phyloP scores from a whole-genome alignment of 257 asterid species.

The Pogostemon cablin region DNA sequence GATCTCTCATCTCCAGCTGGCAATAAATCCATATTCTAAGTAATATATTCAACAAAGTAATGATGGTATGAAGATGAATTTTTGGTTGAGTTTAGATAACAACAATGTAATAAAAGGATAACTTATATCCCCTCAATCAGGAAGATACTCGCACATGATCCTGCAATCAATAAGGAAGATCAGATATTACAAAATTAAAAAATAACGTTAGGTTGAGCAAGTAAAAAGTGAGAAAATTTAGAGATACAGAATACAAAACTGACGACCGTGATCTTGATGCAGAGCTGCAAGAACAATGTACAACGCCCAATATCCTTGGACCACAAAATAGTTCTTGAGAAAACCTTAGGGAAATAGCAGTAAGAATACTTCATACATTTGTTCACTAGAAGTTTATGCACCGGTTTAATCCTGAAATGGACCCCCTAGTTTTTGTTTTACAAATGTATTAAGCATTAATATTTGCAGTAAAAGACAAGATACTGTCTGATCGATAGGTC shows the following conservation, averaged over 20 bases:
- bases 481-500: background rate
- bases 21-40: background rate
- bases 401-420: background rate
- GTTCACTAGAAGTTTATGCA: background rate
- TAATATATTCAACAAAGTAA: background rate
- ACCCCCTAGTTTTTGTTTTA: background rate
- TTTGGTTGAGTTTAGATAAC: background rate
- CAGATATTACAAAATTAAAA: background rate
- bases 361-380: constrained; percentile 1
- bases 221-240: background rate
- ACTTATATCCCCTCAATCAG: background rate
- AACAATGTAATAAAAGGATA: background rate
- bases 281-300: constrained; percentile 2
- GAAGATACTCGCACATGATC: constrained; percentile 15
- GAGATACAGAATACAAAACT: background rate
- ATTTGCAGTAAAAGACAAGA: background rate
- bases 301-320: constrained; percentile 1
- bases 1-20: background rate
- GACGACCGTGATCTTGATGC: background rate
- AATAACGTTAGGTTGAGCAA: background rate
- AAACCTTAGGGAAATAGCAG: background rate
- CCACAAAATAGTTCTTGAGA: background rate
- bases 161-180: background rate
- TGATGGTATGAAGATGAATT: background rate
- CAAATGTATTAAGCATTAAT: constrained; percentile 1